Evolutionary conservation across 2,329 filamentous ascomycete genomes (phyloP).

Genomic region (Escovopsis sp.): DNA sequence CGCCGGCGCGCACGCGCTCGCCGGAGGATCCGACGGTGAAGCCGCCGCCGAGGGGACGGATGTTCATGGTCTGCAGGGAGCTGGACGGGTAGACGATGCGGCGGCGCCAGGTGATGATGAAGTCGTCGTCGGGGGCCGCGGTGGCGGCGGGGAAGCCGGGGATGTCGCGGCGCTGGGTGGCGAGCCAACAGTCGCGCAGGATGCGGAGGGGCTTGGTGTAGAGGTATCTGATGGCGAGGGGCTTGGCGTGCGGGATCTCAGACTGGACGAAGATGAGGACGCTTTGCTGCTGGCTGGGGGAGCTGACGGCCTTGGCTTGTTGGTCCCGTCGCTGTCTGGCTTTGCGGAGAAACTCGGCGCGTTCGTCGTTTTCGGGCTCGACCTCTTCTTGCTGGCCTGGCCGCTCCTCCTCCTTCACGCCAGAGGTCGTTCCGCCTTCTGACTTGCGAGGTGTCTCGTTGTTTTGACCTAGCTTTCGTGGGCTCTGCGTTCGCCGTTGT

Average conservation of each 20-base stretch:
- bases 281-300: slow-evolving; percentile 10
- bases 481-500: too few species aligned
- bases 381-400: slow-evolving; percentile 1
- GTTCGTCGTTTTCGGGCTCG: slow-evolving; percentile 23
- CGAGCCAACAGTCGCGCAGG: slow-evolving; percentile 55
- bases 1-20: slow-evolving; percentile 27
- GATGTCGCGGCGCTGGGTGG: slow-evolving; percentile 34
- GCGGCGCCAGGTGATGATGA: slow-evolving; percentile 70
- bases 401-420: slow-evolving; percentile 4
- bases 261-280: slow-evolving; percentile 40
- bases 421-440: too few species aligned
- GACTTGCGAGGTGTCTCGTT: too few species aligned
- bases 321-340: slow-evolving; percentile 19
- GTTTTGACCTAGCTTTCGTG: too few species aligned
- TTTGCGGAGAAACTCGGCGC: slow-evolving; percentile 28
- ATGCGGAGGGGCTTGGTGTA: slow-evolving; percentile 52
- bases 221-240: slow-evolving; percentile 44
- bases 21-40: slow-evolving; percentile 21
- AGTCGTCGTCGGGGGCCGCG: slow-evolving; percentile 29
- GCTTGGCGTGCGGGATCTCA: slow-evolving; percentile 40
- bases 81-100: slow-evolving; percentile 61
- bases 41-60: slow-evolving; percentile 30
- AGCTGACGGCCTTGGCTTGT: slow-evolving; percentile 11
- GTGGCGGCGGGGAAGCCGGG: slow-evolving; percentile 13
- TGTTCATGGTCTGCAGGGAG: slow-evolving; percentile 52